Evolutionary conservation across 75 land plant species (phyloP).

Genomic region (Adiantum capillusveneris): DNA sequence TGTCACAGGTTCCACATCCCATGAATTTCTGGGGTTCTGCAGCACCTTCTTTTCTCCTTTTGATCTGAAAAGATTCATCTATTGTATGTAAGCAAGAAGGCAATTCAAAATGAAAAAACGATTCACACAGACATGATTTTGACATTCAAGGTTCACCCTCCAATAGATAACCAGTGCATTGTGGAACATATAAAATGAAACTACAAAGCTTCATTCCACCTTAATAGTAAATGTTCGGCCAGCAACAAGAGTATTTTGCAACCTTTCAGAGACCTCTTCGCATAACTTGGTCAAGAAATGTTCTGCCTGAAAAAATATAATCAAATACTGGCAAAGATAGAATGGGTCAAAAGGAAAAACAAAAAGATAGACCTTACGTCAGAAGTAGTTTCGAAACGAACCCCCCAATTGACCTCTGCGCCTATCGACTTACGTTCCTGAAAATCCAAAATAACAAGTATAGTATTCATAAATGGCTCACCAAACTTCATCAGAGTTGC

Average conservation of each 20-base stretch:
- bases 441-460: background rate
- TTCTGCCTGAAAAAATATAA: conserved; percentile 38
- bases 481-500: no score
- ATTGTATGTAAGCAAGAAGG: no score
- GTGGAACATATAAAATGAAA: background rate
- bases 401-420: conserved; percentile 99
- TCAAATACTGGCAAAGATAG: conserved; percentile 1
- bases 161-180: background rate
- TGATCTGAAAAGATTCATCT: conserved; percentile 75
- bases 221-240: conserved; percentile 87
- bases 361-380: conserved; percentile 51
- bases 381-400: conserved; percentile 49
- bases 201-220: conserved; percentile 25
- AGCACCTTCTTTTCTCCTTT: conserved; percentile 76
- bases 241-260: conserved; percentile 58
- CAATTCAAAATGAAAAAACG: no score
- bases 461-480: background rate
- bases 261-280: conserved; percentile 78
- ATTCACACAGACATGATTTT: background rate
- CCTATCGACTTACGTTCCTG: conserved; percentile 95
- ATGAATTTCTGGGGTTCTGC: conserved; percentile 84
- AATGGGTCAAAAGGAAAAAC: background rate
- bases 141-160: background rate
- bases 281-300: conserved; percentile 55
- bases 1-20: conserved; percentile 97